Evolutionary conservation across 2,329 filamentous ascomycete species (phyloP).

Genomic region (Scedosporium boydii): DNA sequence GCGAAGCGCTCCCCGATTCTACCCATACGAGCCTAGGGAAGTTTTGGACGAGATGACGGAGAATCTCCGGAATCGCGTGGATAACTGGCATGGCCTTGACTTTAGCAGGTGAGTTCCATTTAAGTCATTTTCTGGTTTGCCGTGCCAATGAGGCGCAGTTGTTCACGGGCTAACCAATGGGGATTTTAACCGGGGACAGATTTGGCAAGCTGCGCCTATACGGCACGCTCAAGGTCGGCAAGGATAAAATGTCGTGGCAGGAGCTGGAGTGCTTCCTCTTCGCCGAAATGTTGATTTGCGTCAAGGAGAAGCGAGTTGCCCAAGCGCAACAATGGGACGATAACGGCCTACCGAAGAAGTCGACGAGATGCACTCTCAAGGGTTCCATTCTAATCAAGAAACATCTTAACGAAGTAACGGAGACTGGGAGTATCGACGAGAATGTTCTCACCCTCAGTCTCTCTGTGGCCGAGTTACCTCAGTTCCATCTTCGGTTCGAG

Average conservation of each 20-base stretch:
- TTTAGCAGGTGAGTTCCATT: conserved; percentile 56
- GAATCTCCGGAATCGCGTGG: conserved; percentile 74
- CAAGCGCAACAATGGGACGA: conserved; percentile 58
- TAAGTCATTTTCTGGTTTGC: neutral
- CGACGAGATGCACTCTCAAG: conserved; percentile 78
- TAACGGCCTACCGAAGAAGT: conserved; percentile 47
- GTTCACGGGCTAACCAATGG: neutral
- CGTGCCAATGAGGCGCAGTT: conserved; percentile 9
- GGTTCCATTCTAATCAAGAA: conserved; percentile 98
- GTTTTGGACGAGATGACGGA: conserved; percentile 79
- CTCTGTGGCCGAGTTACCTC: conserved; percentile 83
- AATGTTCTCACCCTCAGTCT: conserved; percentile 81
- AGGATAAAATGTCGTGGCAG: conserved; percentile 95
- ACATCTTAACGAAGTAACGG: conserved; percentile 80
- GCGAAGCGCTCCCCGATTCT: conserved; percentile 47
- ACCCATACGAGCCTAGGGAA: conserved; percentile 66
- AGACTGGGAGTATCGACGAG: conserved; percentile 63
- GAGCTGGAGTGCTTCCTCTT: conserved; percentile 96
- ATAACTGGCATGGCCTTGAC: conserved; percentile 97
- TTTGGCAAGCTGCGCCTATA: conserved; percentile 90
- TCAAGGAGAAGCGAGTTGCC: conserved; percentile 84
- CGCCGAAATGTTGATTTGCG: conserved; percentile 97
- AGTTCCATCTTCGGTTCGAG: conserved; percentile 87
- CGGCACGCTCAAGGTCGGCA: conserved; percentile 84
- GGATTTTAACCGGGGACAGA: conserved; percentile 32